Conservation (phyloP, 2,329 filamentous ascomycete genomes). For the Curvularia sp. region DNA sequence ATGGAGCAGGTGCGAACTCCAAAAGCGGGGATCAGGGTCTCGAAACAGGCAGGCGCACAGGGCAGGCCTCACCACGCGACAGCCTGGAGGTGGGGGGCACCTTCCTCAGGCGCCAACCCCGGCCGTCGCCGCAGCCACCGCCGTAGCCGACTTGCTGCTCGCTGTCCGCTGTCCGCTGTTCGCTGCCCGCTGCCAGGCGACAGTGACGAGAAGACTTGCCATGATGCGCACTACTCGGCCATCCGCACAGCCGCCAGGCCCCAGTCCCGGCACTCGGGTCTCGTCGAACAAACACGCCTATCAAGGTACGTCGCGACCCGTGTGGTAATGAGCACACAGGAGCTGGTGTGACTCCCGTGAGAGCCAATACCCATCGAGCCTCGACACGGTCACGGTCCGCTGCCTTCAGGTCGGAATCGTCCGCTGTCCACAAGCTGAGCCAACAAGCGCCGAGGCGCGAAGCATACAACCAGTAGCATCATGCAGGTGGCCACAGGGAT, state of each 20-base stretch:
- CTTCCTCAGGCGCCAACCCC: not conserved
- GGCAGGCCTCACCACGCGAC: constrained; percentile 17
- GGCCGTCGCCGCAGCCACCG: not conserved
- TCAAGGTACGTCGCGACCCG: no score
- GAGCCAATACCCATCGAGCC: constrained; percentile 15
- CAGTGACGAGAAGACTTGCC: constrained; percentile 1
- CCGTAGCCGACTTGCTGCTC: not conserved
- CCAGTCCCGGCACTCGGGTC: constrained; percentile 14
- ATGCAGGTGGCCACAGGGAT: constrained; percentile 24
- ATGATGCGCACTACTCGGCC: constrained; percentile 10
- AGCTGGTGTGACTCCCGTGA: constrained; percentile 12
- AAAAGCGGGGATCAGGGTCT: constrained; percentile 14
- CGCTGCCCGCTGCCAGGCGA: constrained; percentile 2
- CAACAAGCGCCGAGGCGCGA: constrained; percentile 20
- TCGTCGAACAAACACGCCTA: not conserved
- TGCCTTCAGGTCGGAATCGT: constrained; percentile 6
- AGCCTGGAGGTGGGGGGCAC: not conserved
- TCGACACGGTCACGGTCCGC: constrained; percentile 17
- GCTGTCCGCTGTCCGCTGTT: not conserved
- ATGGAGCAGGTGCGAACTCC: constrained; percentile 11
- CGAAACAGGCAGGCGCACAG: constrained; percentile 15
- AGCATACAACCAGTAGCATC: constrained; percentile 12
- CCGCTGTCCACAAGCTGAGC: constrained; percentile 14
- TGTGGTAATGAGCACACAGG: not conserved
- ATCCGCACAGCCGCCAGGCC: constrained; percentile 4